Conservation (phyloP, 2,329 filamentous ascomycete genomes). For the Fusarium sp. region DNA sequence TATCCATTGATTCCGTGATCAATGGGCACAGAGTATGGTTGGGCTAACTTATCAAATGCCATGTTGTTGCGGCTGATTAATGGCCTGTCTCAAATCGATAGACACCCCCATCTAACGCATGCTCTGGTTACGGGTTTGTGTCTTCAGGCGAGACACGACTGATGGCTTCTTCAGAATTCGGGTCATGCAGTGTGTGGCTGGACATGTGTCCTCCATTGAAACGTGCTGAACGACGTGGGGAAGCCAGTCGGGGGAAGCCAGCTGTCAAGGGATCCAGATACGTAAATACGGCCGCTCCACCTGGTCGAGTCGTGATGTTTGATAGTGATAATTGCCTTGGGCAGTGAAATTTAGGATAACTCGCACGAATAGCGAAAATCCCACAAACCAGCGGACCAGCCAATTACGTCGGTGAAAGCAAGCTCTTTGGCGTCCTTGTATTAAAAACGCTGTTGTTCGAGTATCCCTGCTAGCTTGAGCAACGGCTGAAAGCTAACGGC, state of each 20-base stretch:
- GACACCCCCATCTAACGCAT: slow-evolving; percentile 23
- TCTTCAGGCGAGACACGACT: slow-evolving; percentile 39
- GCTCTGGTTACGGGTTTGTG: slow-evolving; percentile 13
- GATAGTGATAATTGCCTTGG: slow-evolving; percentile 31
- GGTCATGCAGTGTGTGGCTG: slow-evolving; percentile 48
- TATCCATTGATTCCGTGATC: slow-evolving; percentile 22
- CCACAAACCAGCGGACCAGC: slow-evolving; percentile 3
- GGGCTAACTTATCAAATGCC: slow-evolving; percentile 24
- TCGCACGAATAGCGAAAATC: slow-evolving; percentile 13
- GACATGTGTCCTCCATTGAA: slow-evolving; percentile 54
- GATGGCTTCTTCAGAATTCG: slow-evolving; percentile 34
- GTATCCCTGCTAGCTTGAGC: slow-evolving; percentile 39
- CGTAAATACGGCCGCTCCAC: slow-evolving; percentile 30
- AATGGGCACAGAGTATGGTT: slow-evolving; percentile 11
- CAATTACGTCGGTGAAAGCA: slow-evolving; percentile 19
- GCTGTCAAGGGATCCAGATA: slow-evolving; percentile 46
- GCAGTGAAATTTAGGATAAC: slow-evolving; percentile 30
- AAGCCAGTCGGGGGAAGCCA: slow-evolving; percentile 49
- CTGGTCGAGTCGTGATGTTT: slow-evolving; percentile 33
- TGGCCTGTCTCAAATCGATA: slow-evolving; percentile 32
- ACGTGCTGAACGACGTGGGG: slow-evolving; percentile 47
- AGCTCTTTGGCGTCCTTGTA: slow-evolving; percentile 32
- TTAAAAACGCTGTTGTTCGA: slow-evolving; percentile 29
- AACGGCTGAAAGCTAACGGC: slow-evolving; percentile 25
- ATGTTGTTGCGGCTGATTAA: slow-evolving; percentile 16